Conservation (phyloP, 495 filamentous ascomycete species). For the Durotheca rogersii region DNA sequence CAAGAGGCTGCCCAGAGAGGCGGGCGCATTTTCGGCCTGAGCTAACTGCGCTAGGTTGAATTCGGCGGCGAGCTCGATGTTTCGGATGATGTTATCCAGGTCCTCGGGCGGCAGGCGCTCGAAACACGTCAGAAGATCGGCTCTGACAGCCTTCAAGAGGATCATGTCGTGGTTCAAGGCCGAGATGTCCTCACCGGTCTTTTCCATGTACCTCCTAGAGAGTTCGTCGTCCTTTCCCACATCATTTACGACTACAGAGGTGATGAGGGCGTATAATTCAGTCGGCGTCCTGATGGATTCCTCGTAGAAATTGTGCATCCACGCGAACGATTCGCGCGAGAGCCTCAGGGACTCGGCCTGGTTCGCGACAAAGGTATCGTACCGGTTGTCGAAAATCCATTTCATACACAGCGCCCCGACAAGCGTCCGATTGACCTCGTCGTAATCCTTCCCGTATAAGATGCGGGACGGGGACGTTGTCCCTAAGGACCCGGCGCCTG, state of each 20-base stretch:
- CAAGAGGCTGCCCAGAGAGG: constrained; percentile 28
- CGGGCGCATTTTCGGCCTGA: constrained; percentile 43
- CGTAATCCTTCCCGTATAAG: constrained; percentile 31
- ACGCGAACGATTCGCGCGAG: constrained; percentile 25
- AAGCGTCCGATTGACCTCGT: constrained; percentile 43
- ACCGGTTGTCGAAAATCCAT: constrained; percentile 38
- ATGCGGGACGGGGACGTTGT: constrained; percentile 32
- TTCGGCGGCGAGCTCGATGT: constrained; percentile 46
- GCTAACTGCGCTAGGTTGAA: constrained; percentile 48
- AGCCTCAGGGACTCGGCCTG: constrained; percentile 27
- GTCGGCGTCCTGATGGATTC: constrained; percentile 4
- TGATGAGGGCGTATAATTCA: constrained; percentile 39
- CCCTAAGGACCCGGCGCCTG: not conserved
- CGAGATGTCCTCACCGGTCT: constrained; percentile 31
- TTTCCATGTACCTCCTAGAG: constrained; percentile 29
- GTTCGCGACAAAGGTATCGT: constrained; percentile 29
- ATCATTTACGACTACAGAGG: constrained; percentile 43
- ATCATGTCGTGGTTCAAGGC: constrained; percentile 40
- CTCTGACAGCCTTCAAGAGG: constrained; percentile 36
- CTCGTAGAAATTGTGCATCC: constrained; percentile 17
- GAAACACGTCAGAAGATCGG: constrained; percentile 33
- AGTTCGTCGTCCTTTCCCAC: constrained; percentile 41
- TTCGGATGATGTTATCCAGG: constrained; percentile 39
- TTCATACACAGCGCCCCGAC: constrained; percentile 36
- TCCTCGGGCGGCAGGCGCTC: constrained; percentile 26